Base-by-base conservation (phyloP, 257 asterid genomes). In the Jacaranda mimosifolia region DNA sequence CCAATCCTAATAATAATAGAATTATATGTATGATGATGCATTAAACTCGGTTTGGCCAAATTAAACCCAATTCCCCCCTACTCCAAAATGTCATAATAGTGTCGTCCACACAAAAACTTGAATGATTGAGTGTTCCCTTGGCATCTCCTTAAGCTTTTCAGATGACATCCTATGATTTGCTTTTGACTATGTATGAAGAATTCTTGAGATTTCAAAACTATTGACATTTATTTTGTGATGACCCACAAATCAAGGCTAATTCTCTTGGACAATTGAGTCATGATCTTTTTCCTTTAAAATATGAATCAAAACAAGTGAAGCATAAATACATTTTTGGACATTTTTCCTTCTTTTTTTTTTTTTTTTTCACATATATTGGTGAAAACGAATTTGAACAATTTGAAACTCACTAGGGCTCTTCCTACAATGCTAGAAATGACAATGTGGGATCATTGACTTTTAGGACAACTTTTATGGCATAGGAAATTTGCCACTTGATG, bases 31-130 rank as follows among this genome's bases (percentile, higher is more conserved):
- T 53, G 15, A 53, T 53, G 2, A 53, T n/a, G 59, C 11, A 11
- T 17, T 19, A 3, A 10, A 13, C 3, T 38, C 14, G 51, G 26
- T 39, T 52, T 15, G 39, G 48, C 45, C 8, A 45, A 17, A 65
- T n/a, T 45, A 35, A 38, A 55, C 7, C 0, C 39, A 38, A 39
- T 6, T 18, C 14, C 3, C 13, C 32, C 6, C 45, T 58, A 35
- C 26, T 11, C 15, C 17, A 45, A 26, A 42, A 45, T 80, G 76
- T 70, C 39, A 88, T 88, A 72, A 85, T 88, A 42, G 76, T 84
- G 88, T 85, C 87, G 83, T 82, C 90, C 90, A 83, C 83, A 77
- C 46, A 49, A 57, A 64, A 63, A 46, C 63, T 74, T 13, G 74
- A 60, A 81, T 85, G 79, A 83, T 85, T 70, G 77, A 85, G 77